phyloP scores from a whole-genome alignment of 2,329 filamentous ascomycete genomes.

The Teratosphaeria viscida region DNA sequence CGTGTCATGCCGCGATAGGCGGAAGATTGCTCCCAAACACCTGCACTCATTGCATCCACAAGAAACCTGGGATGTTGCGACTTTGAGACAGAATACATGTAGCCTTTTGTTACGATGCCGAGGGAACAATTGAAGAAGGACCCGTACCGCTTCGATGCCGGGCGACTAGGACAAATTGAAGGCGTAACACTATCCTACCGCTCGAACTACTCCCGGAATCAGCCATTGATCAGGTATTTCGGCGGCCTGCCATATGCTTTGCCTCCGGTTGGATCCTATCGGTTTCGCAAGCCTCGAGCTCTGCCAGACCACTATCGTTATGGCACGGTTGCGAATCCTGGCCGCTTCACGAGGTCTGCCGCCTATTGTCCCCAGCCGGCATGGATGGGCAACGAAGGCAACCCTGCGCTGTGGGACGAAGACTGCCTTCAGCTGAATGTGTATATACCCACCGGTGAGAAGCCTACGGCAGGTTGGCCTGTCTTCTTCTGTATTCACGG shows the following conservation, averaged over 20 bases:
- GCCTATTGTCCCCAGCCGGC: conserved; percentile 43
- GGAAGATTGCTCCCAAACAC: not conserved
- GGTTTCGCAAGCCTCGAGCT: conserved; percentile 40
- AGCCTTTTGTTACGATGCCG: conserved; percentile 4
- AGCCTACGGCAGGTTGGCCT: conserved; percentile 42
- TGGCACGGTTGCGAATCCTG: conserved; percentile 39
- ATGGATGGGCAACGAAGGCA: conserved; percentile 11
- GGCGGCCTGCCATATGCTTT: conserved; percentile 47
- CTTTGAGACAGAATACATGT: not conserved
- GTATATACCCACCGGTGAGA: conserved; percentile 41
- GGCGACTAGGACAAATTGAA: conserved; percentile 39
- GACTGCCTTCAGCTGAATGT: conserved; percentile 49
- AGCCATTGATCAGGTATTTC: conserved; percentile 40
- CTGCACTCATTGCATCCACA: not conserved
- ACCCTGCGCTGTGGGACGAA: conserved; percentile 33
- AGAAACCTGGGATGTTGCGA: not conserved
- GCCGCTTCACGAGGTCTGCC: conserved; percentile 31
- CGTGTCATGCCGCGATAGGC: not conserved
- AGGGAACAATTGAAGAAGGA: conserved; percentile 7
- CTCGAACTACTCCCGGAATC: conserved; percentile 8
- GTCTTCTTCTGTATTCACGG: conserved; percentile 49
- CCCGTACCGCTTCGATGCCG: conserved; percentile 28
- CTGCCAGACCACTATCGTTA: conserved; percentile 42
- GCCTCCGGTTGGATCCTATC: conserved; percentile 36
- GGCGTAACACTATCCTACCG: conserved; percentile 35